phyloP scores from a whole-genome alignment of 208 protist genomes.

The Trypanosoma rangeli region DNA sequence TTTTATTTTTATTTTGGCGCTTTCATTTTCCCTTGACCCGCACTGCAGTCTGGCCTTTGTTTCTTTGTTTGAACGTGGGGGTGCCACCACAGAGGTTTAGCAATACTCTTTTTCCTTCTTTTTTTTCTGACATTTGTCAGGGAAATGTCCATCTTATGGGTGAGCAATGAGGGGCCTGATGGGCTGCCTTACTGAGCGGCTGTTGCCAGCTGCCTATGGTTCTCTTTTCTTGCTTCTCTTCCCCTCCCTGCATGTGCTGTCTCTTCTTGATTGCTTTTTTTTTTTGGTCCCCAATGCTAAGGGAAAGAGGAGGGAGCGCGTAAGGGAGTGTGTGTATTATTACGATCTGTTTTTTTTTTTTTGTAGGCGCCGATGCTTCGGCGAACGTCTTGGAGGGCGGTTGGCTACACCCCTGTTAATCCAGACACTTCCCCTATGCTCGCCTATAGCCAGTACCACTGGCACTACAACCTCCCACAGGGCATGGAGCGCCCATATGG shows the following conservation, averaged over 20 bases:
- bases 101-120: background rate
- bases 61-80: too few relatives aligned
- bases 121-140: background rate
- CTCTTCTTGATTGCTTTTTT: background rate
- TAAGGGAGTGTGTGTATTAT: background rate
- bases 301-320: background rate
- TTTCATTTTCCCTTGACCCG: background rate
- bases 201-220: constrained; percentile 7
- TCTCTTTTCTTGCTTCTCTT: background rate
- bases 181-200: background rate
- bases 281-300: background rate
- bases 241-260: constrained; percentile 17
- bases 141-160: background rate
- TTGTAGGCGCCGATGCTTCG: constrained; percentile 47
- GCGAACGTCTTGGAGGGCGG: constrained; percentile 34
- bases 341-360: background rate
- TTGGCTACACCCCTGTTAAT: constrained; percentile 85
- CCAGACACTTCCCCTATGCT: constrained; percentile 90
- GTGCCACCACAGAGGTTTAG: background rate
- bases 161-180: background rate
- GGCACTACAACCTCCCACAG: constrained; percentile 90
- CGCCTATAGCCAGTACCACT: constrained; percentile 86
- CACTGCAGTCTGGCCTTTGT: background rate
- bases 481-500: constrained; percentile 80
- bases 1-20: too few relatives aligned